A percentile compares a stretch with the other conserved stretches of the same genome.
phyloP scores from a whole-genome alignment of 768 basidiomycete genomes.

The Leucosporidium creatinivorum region DNA sequence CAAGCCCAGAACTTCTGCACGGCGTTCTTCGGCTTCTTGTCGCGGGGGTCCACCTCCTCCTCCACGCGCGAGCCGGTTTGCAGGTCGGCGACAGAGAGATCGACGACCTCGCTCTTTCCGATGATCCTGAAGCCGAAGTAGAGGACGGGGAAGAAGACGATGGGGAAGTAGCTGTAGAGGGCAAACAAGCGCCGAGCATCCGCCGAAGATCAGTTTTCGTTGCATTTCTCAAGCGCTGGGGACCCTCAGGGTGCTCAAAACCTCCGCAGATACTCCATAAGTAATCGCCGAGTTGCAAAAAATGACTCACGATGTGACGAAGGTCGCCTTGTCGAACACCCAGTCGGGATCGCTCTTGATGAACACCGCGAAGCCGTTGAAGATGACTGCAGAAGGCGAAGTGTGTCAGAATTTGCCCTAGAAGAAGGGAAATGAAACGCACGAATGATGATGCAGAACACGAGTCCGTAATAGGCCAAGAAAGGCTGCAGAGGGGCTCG shows the following conservation, averaged over 20 bases:
- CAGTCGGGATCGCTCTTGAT: slow-evolving; percentile 2
- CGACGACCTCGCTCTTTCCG: background rate
- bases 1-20: background rate
- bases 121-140: background rate
- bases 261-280: too few species aligned
- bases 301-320: slow-evolving; percentile 1
- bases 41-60: slow-evolving; percentile 70
- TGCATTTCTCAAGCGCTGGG: too few species aligned
- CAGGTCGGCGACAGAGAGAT: slow-evolving; percentile 74
- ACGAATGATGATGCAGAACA: slow-evolving; percentile 47
- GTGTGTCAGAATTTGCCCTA: too few species aligned
- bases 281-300: too few species aligned
- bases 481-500: slow-evolving; percentile 50
- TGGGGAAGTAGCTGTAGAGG: slow-evolving; percentile 13
- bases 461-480: slow-evolving; percentile 61
- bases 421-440: slow-evolving; percentile 5
- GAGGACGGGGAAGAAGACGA: slow-evolving; percentile 14
- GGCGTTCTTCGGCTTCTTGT: slow-evolving; percentile 46
- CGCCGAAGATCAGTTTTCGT: background rate
- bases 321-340: slow-evolving; percentile 42
- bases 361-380: slow-evolving; percentile 49
- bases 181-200: background rate
- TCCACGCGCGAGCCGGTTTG: slow-evolving; percentile 77
- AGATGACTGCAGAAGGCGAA: slow-evolving; percentile 53
- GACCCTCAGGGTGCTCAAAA: too few species aligned